Evolutionary conservation across 225 moss, liverwort and hornwort genomes (phyloP).

Genomic region (Polytrichum commune): DNA sequence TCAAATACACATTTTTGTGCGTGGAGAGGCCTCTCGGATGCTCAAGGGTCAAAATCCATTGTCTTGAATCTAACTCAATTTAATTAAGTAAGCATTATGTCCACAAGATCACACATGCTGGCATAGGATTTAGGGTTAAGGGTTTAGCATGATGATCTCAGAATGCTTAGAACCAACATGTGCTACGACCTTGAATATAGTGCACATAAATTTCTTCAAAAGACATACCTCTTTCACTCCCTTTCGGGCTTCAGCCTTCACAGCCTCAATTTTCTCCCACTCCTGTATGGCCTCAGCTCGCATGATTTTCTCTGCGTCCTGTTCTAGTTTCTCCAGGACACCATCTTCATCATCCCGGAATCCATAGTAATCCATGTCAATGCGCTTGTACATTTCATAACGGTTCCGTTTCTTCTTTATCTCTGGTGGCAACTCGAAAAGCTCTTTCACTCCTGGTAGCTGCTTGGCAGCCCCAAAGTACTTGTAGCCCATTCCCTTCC

Average conservation of each 20-base stretch:
- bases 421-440: slow-evolving; percentile 86
- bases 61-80: no score
- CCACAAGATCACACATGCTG: no score
- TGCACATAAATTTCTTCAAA: not conserved
- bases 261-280: slow-evolving; percentile 84
- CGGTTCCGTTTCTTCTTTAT: slow-evolving; percentile 87
- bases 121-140: no score
- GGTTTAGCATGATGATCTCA: no score
- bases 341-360: slow-evolving; percentile 99
- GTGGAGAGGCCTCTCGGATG: no score
- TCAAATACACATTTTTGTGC: no score
- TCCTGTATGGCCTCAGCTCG: slow-evolving; percentile 72
- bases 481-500: slow-evolving; percentile 91
- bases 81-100: no score
- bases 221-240: slow-evolving; percentile 73
- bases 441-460: slow-evolving; percentile 93
- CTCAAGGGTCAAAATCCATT: no score
- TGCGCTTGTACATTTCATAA: slow-evolving; percentile 99
- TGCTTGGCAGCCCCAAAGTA: slow-evolving; percentile 98
- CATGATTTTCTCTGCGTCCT: slow-evolving; percentile 76
- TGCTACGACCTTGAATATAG: no score
- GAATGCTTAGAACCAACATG: no score
- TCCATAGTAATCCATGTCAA: slow-evolving; percentile 96
- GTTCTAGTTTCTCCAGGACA: slow-evolving; percentile 77
- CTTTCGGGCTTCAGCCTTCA: slow-evolving; percentile 92